Conservation (phyloP, 208 protist species). For the Trichomonas vaginalis region DNA sequence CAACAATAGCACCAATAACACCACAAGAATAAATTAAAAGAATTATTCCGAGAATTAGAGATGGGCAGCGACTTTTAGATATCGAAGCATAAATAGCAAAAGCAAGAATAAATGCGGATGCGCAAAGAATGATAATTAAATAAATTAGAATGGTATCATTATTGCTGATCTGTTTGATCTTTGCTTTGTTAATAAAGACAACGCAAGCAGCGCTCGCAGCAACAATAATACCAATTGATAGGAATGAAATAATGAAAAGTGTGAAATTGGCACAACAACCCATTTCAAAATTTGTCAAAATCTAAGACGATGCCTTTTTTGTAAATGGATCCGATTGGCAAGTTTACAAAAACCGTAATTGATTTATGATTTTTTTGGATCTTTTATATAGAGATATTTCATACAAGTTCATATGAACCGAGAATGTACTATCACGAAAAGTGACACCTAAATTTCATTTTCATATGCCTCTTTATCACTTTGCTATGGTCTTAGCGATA, state of each 20-base stretch:
- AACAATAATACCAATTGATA: not conserved
- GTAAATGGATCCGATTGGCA: too few relatives aligned
- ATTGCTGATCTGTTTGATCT: not conserved
- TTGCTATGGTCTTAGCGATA: too few relatives aligned
- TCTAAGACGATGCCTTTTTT: too few relatives aligned
- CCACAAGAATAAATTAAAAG: not conserved
- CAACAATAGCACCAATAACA: not conserved
- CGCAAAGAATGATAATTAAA: not conserved
- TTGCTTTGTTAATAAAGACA: not conserved
- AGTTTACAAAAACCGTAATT: too few relatives aligned
- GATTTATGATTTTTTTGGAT: too few relatives aligned
- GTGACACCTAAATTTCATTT: too few relatives aligned
- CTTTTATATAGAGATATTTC: too few relatives aligned
- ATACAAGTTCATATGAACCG: too few relatives aligned
- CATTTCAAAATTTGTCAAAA: too few relatives aligned
- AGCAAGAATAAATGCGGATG: not conserved
- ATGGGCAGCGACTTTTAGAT: not conserved
- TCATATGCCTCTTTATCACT: too few relatives aligned
- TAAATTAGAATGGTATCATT: not conserved
- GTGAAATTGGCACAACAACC: not conserved
- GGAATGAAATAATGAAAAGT: not conserved
- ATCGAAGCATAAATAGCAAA: not conserved
- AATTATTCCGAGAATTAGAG: not conserved
- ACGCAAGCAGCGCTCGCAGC: not conserved
- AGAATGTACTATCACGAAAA: too few relatives aligned